A percentile compares a stretch with the other conserved stretches of the same genome.
These are phyloP conservation scores for Diplodia seriata DNA, from an alignment of 2,329 filamentous ascomycete species.

Conservation along the genomic window DNA sequence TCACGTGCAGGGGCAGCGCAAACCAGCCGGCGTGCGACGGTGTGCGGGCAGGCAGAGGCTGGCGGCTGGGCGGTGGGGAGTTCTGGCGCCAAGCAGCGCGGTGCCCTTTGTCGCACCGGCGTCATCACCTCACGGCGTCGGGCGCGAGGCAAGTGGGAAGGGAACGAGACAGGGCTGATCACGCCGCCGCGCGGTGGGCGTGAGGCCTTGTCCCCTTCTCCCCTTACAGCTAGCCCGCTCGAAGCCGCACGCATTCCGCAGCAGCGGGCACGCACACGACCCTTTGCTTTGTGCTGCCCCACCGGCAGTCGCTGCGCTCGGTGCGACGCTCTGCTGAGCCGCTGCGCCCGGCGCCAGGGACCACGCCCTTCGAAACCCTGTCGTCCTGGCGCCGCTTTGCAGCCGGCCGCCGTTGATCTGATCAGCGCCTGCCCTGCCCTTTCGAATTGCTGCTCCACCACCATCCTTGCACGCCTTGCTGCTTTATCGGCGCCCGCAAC, in stretches of 20 bases:
- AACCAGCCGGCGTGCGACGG: neutral
- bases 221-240: neutral
- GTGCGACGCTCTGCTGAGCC: constrained; percentile 27
- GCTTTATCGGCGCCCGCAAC: constrained; percentile 26
- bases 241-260: constrained; percentile 17
- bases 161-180: constrained; percentile 3
- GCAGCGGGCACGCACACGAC: constrained; percentile 17
- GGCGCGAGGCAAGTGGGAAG: constrained; percentile 4
- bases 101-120: constrained; percentile 9
- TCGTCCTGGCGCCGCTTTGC: constrained; percentile 19
- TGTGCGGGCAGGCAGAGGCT: neutral
- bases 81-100: constrained; percentile 6
- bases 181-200: neutral
- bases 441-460: constrained; percentile 20
- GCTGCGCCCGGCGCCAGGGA: constrained; percentile 28
- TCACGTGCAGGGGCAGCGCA: constrained; percentile 14
- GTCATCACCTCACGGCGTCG: neutral
- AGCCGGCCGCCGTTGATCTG: constrained; percentile 22
- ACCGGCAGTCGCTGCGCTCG: constrained; percentile 17
- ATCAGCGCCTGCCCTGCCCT: constrained; percentile 23
- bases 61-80: neutral
- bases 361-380: constrained; percentile 21
- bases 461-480: constrained; percentile 24
- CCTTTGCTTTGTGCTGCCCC: constrained; percentile 28
- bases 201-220: neutral